Conservation (phyloP, 495 filamentous ascomycete species). For the Aspergillus sclerotiicarbonarius region DNA sequence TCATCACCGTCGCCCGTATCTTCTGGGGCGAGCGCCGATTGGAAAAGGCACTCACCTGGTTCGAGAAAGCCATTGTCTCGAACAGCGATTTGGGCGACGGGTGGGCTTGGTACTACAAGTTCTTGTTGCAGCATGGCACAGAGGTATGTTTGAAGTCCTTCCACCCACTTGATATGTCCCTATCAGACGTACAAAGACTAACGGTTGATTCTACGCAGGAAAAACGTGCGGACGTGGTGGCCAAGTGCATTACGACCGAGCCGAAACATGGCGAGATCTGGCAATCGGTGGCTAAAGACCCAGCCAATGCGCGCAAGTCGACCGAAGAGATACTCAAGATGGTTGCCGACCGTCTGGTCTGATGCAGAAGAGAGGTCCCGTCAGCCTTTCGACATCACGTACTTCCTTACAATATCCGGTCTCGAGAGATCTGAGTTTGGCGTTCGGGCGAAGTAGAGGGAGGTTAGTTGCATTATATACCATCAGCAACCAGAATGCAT, state of each 20-base stretch:
- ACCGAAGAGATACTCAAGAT: slow-evolving; percentile 80
- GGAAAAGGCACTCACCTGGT: slow-evolving; percentile 93
- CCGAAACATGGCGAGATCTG: slow-evolving; percentile 92
- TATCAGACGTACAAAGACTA: neutral
- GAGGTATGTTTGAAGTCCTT: slow-evolving; percentile 41
- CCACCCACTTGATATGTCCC: neutral
- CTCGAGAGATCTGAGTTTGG: neutral
- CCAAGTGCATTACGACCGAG: slow-evolving; percentile 72
- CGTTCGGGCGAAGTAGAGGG: neutral
- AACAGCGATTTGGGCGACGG: slow-evolving; percentile 87
- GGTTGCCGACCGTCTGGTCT: slow-evolving; percentile 49
- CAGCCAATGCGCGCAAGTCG: slow-evolving; percentile 67
- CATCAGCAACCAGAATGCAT: neutral
- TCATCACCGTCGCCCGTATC: slow-evolving; percentile 72
- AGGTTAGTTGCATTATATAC: neutral
- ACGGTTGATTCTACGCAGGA: slow-evolving; percentile 47
- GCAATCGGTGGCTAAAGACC: slow-evolving; percentile 83
- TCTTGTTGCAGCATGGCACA: slow-evolving; percentile 84
- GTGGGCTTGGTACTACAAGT: slow-evolving; percentile 99
- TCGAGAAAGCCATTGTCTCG: slow-evolving; percentile 86
- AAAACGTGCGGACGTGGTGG: slow-evolving; percentile 76
- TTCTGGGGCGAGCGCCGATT: slow-evolving; percentile 79
- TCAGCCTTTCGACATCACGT: neutral
- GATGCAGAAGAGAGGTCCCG: neutral
- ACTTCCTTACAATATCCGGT: neutral